phyloP scores from a whole-genome alignment of 2,329 filamentous ascomycete genomes.

The Trichoderma sp. region DNA sequence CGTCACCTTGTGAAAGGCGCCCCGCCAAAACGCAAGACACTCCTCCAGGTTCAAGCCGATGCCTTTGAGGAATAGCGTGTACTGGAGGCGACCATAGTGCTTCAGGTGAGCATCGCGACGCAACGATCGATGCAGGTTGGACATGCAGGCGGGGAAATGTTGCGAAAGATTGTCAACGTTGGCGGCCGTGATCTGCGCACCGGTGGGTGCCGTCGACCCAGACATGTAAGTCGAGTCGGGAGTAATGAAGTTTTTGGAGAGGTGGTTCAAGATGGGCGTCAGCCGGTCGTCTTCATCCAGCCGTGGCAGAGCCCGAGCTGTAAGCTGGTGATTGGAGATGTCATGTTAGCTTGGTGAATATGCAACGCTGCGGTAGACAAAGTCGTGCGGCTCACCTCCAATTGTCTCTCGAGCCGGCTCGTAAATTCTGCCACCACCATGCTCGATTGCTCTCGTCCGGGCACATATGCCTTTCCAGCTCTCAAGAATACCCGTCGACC shows the following conservation, averaged over 20 bases:
- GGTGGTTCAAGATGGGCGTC: constrained; percentile 62
- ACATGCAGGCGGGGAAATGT: constrained; percentile 93
- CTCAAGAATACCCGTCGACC: constrained; percentile 70
- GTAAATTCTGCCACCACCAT: constrained; percentile 90
- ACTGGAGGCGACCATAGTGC: constrained; percentile 89
- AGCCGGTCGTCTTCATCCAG: constrained; percentile 96
- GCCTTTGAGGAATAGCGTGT: constrained; percentile 94
- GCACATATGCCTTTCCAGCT: constrained; percentile 86
- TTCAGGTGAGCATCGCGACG: constrained; percentile 88
- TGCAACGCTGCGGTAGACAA: background rate
- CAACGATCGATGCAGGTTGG: constrained; percentile 79
- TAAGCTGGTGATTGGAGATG: constrained; percentile 56
- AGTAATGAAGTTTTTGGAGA: constrained; percentile 94
- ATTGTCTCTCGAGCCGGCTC: constrained; percentile 69
- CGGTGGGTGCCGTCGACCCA: constrained; percentile 60
- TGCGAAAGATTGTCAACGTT: constrained; percentile 76
- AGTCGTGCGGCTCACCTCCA: constrained; percentile 64
- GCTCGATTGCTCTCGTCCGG: constrained; percentile 77
- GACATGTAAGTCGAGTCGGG: constrained; percentile 77
- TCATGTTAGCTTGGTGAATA: background rate
- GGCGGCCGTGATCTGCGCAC: constrained; percentile 71
- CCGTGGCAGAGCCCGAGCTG: constrained; percentile 83
- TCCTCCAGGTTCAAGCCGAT: constrained; percentile 92
- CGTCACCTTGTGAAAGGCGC: constrained; percentile 77
- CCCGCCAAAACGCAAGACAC: constrained; percentile 86